Evolutionary conservation across 108 stramenopile genomes (phyloP), one percentile per base, ranked within the genome.

Genomic region (Phaeodactylum tricornutum): DNA sequence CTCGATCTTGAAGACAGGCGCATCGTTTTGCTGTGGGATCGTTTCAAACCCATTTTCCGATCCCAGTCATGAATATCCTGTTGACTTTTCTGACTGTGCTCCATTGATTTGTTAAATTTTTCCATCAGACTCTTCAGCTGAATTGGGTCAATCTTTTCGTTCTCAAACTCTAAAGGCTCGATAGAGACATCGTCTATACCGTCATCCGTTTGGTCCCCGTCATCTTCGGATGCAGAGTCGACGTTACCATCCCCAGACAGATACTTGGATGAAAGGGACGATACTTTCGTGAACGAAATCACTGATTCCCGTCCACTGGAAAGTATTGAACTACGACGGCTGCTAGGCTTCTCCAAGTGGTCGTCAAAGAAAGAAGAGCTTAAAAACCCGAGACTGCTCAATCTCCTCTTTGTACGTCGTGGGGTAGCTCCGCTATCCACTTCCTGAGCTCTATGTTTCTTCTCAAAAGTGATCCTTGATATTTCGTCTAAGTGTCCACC

Each of bases 11-110:
- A 59, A 12, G 75, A 69, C 22, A 74, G 42, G 45, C 77, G 47
- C 86, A 87, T 83, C 0, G 81, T 83, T 35, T 80, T 77, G 44
- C 76, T 75, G 46, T 87, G 86, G 1, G 74, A 74, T 19, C 79
- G 57, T 17, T 77, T 71, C 22, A 87, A 42, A 21, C 86, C 86
- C 76, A 87, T 81, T 53, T 78, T 78, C 29, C 62, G 44, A 50
- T 87, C 86, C 86, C 86, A 87, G 33, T 75, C 74, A 50, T 87
- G 81, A 43, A 87, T 87, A 27, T 61, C 64, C 39, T 83, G 75
- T 35, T 87, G 86, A 29, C 71, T 78, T 19, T 60, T 41, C 41
- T 67, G 61, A 29, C 68, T 78, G 1, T 66, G 65, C 29, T 69
- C 71, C 81, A 87, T 80, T 2, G 76, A 62, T 12, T 14, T 40